Conservation (phyloP, 345 rosid species). For the Salix exigua region DNA sequence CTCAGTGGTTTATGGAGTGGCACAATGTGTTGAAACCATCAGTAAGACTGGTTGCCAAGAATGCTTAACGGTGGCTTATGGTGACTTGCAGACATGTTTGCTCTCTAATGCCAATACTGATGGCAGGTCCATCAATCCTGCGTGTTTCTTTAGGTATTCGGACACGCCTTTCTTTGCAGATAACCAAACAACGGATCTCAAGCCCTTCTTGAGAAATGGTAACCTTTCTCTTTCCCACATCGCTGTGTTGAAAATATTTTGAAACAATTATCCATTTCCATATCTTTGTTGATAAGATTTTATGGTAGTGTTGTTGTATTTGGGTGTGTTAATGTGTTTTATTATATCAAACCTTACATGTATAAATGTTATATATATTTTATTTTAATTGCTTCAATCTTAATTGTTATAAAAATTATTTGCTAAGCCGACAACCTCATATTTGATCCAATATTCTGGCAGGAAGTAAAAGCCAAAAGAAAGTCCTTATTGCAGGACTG, state of each 20-base stretch:
- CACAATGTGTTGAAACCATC: conserved; percentile 42
- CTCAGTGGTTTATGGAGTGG: conserved; percentile 27
- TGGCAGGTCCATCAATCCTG: conserved; percentile 39
- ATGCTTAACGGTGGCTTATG: conserved; percentile 29
- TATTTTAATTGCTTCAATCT: no score
- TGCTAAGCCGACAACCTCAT: no score
- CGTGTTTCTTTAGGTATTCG: conserved; percentile 41
- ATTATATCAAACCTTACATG: no score
- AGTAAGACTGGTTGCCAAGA: conserved; percentile 23
- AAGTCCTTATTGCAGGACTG: conserved; percentile 34
- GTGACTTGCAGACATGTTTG: conserved; percentile 27
- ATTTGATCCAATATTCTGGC: neutral
- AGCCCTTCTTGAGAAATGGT: conserved; percentile 31
- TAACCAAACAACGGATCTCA: conserved; percentile 32
- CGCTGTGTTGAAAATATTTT: no score
- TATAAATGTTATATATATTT: no score
- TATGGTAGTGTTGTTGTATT: no score
- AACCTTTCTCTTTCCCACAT: neutral
- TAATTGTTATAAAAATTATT: no score
- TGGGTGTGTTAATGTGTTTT: no score
- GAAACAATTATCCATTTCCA: no score
- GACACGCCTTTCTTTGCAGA: conserved; percentile 33
- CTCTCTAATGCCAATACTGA: conserved; percentile 9
- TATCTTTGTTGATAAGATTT: no score
- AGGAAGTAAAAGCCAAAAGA: conserved; percentile 30